Evolutionary conservation across 495 filamentous ascomycete species (phyloP).

Genomic region (Trichoderma erinaceum): DNA sequence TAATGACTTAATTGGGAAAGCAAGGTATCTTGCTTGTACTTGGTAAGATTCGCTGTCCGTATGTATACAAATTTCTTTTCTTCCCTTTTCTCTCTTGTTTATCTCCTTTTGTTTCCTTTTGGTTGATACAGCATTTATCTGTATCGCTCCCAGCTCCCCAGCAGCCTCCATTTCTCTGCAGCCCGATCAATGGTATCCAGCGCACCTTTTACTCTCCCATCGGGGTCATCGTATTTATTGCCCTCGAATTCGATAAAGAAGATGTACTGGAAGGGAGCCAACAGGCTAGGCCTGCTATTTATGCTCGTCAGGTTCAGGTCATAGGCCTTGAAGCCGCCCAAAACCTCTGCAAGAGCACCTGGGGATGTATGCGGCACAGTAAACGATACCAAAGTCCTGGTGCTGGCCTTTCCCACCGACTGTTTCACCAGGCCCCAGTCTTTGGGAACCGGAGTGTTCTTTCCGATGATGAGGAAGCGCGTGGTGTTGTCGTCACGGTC

Average conservation of each 20-base stretch:
- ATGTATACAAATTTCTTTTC: not conserved
- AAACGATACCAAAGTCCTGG: slow-evolving; percentile 76
- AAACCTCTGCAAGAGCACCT: slow-evolving; percentile 72
- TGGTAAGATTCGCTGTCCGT: not conserved
- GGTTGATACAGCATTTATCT: not conserved
- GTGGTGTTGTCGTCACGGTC: slow-evolving; percentile 81
- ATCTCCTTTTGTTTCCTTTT: slow-evolving; percentile 25
- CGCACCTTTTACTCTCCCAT: slow-evolving; percentile 46
- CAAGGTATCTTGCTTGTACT: not conserved
- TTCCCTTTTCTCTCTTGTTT: not conserved
- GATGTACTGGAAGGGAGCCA: slow-evolving; percentile 78
- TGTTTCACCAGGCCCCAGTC: slow-evolving; percentile 18
- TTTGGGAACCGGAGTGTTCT: slow-evolving; percentile 26
- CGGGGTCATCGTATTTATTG: slow-evolving; percentile 39
- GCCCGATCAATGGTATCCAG: slow-evolving; percentile 37
- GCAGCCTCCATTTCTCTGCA: slow-evolving; percentile 43
- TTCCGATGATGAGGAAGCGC: slow-evolving; percentile 72
- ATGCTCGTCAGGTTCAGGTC: slow-evolving; percentile 85
- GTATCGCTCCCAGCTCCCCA: slow-evolving; percentile 47
- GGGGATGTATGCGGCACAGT: slow-evolving; percentile 69
- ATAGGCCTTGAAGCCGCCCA: slow-evolving; percentile 67
- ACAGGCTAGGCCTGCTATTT: slow-evolving; percentile 72
- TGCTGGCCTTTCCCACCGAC: slow-evolving; percentile 24
- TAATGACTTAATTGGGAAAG: not conserved
- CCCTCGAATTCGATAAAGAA: slow-evolving; percentile 91